Evolutionary conservation across 345 rosid species (phyloP).

Genomic region (Anastatica hierochuntica): DNA sequence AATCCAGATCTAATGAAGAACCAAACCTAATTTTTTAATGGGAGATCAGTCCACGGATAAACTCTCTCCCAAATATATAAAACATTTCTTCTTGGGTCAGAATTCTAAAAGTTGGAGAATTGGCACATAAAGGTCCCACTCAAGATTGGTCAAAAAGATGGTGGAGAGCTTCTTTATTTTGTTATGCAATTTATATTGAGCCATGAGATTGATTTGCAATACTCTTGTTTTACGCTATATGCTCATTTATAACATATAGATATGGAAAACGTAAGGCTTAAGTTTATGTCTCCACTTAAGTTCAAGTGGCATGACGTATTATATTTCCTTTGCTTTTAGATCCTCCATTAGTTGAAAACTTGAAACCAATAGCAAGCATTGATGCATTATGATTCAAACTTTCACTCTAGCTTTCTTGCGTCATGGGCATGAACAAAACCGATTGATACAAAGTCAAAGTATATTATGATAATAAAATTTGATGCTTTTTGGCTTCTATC

Average conservation of each 20-base stretch:
- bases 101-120: conserved; percentile 14
- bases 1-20: too few relatives aligned
- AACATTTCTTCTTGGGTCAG: conserved; percentile 7
- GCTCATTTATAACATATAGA: not conserved
- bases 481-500: conserved; percentile 31
- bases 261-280: conserved; percentile 27
- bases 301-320: conserved; percentile 29
- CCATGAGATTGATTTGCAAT: conserved; percentile 15
- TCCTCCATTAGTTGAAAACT: conserved; percentile 14
- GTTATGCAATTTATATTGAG: conserved; percentile 14
- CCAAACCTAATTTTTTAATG: too few relatives aligned
- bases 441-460: conserved; percentile 25
- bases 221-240: conserved; percentile 14
- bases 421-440: conserved; percentile 21
- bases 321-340: conserved; percentile 22
- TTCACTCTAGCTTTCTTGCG: conserved; percentile 17
- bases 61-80: conserved; percentile 15
- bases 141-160: conserved; percentile 24
- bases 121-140: conserved; percentile 25
- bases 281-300: conserved; percentile 26
- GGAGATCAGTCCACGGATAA: too few relatives aligned
- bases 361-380: conserved; percentile 22
- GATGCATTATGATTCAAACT: conserved; percentile 24
- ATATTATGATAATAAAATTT: conserved; percentile 9
- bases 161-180: conserved; percentile 5